Percentiles rank a stretch among this genome's conserved stretches.
phyloP scores from a whole-genome alignment of 345 rosid species.

The Xanthoceras sorbifolium region DNA sequence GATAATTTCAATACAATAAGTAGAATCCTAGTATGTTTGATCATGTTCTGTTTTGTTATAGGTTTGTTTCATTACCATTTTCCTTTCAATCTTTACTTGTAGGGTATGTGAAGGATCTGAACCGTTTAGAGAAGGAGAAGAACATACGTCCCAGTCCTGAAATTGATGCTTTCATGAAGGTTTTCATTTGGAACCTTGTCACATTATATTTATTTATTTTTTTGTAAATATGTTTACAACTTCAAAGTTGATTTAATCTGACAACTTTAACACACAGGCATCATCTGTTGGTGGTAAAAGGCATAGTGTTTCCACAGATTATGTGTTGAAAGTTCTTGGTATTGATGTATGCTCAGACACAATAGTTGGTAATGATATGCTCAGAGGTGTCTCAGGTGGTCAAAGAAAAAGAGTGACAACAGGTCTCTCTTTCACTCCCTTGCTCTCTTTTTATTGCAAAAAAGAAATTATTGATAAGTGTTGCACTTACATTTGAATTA shows the following conservation, averaged over 20 bases:
- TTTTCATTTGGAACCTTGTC: constrained; percentile 20
- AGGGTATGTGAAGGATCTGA: constrained; percentile 70
- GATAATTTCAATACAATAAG: neutral
- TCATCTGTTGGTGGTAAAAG: constrained; percentile 70
- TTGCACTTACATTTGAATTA: neutral
- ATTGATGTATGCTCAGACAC: constrained; percentile 90
- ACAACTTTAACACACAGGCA: constrained; percentile 52
- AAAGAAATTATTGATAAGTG: neutral
- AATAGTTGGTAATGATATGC: constrained; percentile 85
- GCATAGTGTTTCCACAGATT: constrained; percentile 83
- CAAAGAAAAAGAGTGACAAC: constrained; percentile 94
- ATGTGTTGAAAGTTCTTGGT: constrained; percentile 84
- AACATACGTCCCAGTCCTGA: constrained; percentile 71
- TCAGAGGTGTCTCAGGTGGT: constrained; percentile 97
- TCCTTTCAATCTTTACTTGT: constrained; percentile 3
- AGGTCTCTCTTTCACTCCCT: constrained; percentile 50
- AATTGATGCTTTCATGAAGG: constrained; percentile 98
- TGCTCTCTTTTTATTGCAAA: neutral
- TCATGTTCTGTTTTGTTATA: neutral
- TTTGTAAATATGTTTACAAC: neutral
- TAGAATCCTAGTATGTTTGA: neutral
- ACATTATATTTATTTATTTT: neutral
- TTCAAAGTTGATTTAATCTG: constrained; percentile 1
- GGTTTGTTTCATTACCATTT: neutral
- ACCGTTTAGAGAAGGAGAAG: constrained; percentile 67